Evolutionary conservation across 495 filamentous ascomycete genomes (phyloP).

Genomic region (Alectoria sarmentosa): DNA sequence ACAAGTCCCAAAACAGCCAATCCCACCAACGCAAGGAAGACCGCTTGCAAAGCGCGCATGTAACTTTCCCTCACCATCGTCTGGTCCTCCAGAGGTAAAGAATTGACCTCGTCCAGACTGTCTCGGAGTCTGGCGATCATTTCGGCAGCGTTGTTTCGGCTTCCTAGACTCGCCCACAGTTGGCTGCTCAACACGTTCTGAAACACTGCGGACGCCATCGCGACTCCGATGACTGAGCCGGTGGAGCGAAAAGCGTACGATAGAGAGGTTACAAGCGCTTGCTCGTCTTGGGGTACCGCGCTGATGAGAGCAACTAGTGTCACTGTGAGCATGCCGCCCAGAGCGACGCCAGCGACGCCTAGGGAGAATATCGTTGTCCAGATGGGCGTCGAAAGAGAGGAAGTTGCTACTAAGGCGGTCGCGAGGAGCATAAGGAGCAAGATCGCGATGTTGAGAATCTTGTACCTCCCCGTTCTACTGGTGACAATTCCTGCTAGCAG

Average conservation of each 20-base stretch:
- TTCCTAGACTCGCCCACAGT: slow-evolving; percentile 32
- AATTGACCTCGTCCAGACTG: slow-evolving; percentile 68
- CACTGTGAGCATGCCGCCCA: slow-evolving; percentile 73
- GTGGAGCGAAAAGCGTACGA: slow-evolving; percentile 78
- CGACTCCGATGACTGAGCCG: slow-evolving; percentile 76
- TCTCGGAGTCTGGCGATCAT: slow-evolving; percentile 54
- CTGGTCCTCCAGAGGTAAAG: too few relatives aligned
- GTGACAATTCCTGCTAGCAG: too few relatives aligned
- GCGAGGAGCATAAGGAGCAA: slow-evolving; percentile 42
- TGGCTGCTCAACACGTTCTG: slow-evolving; percentile 52
- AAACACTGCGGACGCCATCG: slow-evolving; percentile 69
- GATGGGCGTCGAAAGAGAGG: too few relatives aligned
- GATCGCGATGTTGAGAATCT: slow-evolving; percentile 53
- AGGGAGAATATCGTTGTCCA: slow-evolving; percentile 52
- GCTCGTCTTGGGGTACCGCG: slow-evolving; percentile 71
- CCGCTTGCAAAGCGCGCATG: too few relatives aligned
- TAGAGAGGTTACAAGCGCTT: slow-evolving; percentile 79
- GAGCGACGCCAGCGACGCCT: slow-evolving; percentile 58
- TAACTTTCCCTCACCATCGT: too few relatives aligned
- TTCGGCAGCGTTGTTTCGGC: slow-evolving; percentile 53
- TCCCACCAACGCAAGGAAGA: too few relatives aligned
- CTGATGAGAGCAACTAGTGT: slow-evolving; percentile 74
- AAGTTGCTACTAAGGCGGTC: too few relatives aligned
- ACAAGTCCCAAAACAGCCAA: too few relatives aligned
- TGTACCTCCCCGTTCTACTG: too few relatives aligned